These are phyloP conservation scores for Penicillium brevicompactum DNA, from an alignment of 2,329 filamentous ascomycete genomes.

Conservation along the genomic window DNA sequence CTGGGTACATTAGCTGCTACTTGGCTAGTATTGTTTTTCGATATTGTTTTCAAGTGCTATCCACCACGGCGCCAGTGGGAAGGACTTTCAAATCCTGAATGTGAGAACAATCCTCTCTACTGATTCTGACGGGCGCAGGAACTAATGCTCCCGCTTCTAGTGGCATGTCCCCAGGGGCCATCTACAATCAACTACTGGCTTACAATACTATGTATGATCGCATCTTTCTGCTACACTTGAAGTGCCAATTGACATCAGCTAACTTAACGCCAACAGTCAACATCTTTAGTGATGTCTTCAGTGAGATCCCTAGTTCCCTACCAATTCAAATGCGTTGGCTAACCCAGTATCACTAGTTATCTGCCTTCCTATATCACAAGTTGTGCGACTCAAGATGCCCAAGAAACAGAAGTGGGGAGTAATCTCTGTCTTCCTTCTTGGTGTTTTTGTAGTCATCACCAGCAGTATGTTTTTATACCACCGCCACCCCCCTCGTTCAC, in stretches of 20 bases:
- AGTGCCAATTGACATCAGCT: not conserved
- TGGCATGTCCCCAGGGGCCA: slow-evolving; percentile 14
- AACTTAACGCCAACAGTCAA: slow-evolving; percentile 23
- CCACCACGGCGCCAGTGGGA: slow-evolving; percentile 16
- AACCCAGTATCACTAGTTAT: slow-evolving; percentile 16
- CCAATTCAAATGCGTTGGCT: not conserved
- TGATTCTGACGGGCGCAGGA: not conserved
- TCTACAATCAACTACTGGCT: slow-evolving; percentile 22
- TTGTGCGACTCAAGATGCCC: slow-evolving; percentile 20
- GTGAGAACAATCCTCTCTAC: not conserved
- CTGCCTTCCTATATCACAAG: slow-evolving; percentile 23
- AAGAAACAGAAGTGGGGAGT: slow-evolving; percentile 22
- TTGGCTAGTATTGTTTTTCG: slow-evolving; percentile 22
- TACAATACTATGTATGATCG: slow-evolving; percentile 22
- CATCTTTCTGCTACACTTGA: no score
- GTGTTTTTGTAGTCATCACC: slow-evolving; percentile 16
- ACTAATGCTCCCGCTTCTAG: slow-evolving; percentile 3
- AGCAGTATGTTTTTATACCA: slow-evolving; percentile 20
- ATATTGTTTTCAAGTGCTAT: slow-evolving; percentile 26
- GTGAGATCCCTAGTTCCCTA: slow-evolving; percentile 1
- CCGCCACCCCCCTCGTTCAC: not conserved
- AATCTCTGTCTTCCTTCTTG: slow-evolving; percentile 21
- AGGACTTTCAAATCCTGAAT: not conserved
- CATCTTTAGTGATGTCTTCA: slow-evolving; percentile 24
- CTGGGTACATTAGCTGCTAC: slow-evolving; percentile 17